These are phyloP conservation scores for Coffea canephora DNA, from an alignment of 257 asterid genomes.

Conservation along the genomic window DNA sequence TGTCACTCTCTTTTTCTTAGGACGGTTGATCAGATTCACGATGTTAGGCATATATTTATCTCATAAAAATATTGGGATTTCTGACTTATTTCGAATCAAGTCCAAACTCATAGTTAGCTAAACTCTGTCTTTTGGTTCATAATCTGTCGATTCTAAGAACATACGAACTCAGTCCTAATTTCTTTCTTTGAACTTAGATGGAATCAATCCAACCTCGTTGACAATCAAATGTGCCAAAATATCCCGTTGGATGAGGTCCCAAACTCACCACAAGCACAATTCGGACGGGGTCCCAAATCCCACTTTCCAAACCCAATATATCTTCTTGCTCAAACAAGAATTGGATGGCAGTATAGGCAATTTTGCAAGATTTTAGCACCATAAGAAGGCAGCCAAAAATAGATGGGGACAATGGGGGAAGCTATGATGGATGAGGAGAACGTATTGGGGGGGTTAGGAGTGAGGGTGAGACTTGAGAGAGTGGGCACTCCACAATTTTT, in stretches of 20 bases:
- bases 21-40: too few species aligned
- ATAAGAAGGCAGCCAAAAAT: neutral
- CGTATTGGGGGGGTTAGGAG: neutral
- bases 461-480: slow-evolving; percentile 9
- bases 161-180: too few species aligned
- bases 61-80: too few species aligned
- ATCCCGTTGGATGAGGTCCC: slow-evolving; percentile 2
- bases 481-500: slow-evolving; percentile 39
- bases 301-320: too few species aligned
- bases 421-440: slow-evolving; percentile 15
- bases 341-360: neutral
- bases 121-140: too few species aligned
- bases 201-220: too few species aligned
- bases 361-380: neutral
- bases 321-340: neutral
- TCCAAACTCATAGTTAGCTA: too few species aligned
- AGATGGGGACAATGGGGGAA: slow-evolving; percentile 8
- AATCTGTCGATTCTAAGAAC: too few species aligned
- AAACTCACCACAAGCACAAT: neutral
- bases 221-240: neutral
- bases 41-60: too few species aligned
- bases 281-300: neutral
- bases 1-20: too few species aligned
- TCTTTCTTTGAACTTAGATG: too few species aligned
- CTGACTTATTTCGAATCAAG: too few species aligned